A percentile compares a stretch with the other conserved stretches of the same genome.
phyloP scores from a whole-genome alignment of 805 yeast species.

The Suhomyces pyralidae region DNA sequence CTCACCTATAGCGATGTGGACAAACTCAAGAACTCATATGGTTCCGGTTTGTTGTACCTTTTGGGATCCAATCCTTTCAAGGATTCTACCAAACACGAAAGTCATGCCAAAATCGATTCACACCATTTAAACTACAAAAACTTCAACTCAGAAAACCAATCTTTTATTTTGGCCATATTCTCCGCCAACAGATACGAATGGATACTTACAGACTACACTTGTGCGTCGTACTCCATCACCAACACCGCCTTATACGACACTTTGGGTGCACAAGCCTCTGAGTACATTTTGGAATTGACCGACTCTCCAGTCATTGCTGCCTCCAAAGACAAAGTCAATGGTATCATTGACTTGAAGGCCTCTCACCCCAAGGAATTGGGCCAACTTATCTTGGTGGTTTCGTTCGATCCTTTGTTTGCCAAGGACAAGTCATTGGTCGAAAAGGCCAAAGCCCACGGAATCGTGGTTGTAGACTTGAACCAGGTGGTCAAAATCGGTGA shows the following conservation, averaged over 20 bases:
- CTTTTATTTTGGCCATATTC: slow-evolving; percentile 33
- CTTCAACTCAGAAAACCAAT: slow-evolving; percentile 19
- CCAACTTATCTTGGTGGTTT: slow-evolving; percentile 49
- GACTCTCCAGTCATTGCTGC: slow-evolving; percentile 48
- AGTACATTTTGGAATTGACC: slow-evolving; percentile 31
- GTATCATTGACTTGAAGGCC: slow-evolving; percentile 45
- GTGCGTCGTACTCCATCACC: slow-evolving; percentile 31
- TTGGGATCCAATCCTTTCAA: slow-evolving; percentile 20
- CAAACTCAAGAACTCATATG: slow-evolving; percentile 12
- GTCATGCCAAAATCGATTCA: slow-evolving; percentile 21
- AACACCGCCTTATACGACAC: slow-evolving; percentile 42
- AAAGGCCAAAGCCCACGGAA: slow-evolving; percentile 13
- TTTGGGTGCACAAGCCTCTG: slow-evolving; percentile 34
- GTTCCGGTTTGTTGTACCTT: slow-evolving; percentile 22
- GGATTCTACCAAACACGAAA: slow-evolving; percentile 10
- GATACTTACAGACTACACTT: slow-evolving; percentile 36
- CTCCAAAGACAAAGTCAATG: slow-evolving; percentile 49
- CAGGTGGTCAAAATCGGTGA: slow-evolving; percentile 21
- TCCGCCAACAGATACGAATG: slow-evolving; percentile 37
- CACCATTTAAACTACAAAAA: slow-evolving; percentile 11
- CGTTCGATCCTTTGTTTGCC: slow-evolving; percentile 47
- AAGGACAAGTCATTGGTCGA: slow-evolving; percentile 57
- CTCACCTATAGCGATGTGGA: slow-evolving; percentile 16
- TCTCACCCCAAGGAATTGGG: slow-evolving; percentile 28
- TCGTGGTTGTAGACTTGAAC: slow-evolving; percentile 19